phyloP scores from a whole-genome alignment of 2,329 filamentous ascomycete species.

The Graphilbum fragrans region DNA sequence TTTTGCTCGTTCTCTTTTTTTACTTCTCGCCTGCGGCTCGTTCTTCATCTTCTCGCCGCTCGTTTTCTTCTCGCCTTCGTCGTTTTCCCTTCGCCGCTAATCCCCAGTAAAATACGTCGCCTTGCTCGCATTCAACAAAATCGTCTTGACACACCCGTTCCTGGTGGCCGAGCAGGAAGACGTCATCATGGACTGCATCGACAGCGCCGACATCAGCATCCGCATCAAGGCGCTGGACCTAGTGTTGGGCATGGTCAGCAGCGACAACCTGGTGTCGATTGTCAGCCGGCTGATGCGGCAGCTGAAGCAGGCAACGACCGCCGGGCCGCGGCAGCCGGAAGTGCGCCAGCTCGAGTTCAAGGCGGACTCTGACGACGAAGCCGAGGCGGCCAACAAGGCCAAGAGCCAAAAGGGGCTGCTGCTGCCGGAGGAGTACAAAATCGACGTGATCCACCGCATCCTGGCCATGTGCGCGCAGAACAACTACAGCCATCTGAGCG shows the following conservation, averaged over 20 bases:
- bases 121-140: conserved; percentile 87
- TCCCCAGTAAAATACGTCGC: conserved; percentile 90
- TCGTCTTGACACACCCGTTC: conserved; percentile 76
- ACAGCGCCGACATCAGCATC: conserved; percentile 92
- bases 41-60: too few relatives aligned
- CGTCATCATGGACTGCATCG: conserved; percentile 91
- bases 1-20: not conserved
- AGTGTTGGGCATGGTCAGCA: conserved; percentile 85
- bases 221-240: conserved; percentile 84
- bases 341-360: conserved; percentile 32
- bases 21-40: too few relatives aligned
- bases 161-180: conserved; percentile 89
- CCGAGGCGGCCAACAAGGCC: conserved; percentile 28
- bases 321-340: conserved; percentile 22
- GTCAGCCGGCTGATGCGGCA: conserved; percentile 83
- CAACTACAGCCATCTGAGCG: conserved; percentile 72
- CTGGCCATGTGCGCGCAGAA: conserved; percentile 81
- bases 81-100: too few relatives aligned
- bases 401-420: conserved; percentile 34
- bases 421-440: conserved; percentile 75
- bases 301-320: conserved; percentile 53
- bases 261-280: conserved; percentile 71
- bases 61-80: too few relatives aligned
- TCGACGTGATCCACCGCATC: conserved; percentile 72
- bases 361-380: conserved; percentile 38